phyloP scores from a whole-genome alignment of 495 filamentous ascomycete species.

The Entonaema liquescens region DNA sequence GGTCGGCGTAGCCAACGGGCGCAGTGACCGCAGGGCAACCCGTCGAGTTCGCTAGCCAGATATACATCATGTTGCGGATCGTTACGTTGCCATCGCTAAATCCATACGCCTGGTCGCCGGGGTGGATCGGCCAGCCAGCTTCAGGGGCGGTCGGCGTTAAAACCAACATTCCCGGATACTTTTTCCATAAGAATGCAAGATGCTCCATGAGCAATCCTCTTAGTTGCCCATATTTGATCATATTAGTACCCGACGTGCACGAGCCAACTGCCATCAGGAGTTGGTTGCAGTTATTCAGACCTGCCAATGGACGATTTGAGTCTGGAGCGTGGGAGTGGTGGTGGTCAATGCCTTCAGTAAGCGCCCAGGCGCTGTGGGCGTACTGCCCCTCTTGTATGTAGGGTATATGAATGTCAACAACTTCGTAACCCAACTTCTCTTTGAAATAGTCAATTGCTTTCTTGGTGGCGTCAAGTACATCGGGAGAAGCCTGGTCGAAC shows the following conservation, averaged over 20 bases:
- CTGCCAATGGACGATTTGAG: slow-evolving; percentile 31
- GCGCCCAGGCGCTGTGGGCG: slow-evolving; percentile 83
- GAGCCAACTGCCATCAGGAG: slow-evolving; percentile 71
- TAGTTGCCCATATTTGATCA: slow-evolving; percentile 77
- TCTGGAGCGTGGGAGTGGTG: slow-evolving; percentile 41
- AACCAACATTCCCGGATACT: slow-evolving; percentile 79
- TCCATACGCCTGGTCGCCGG: slow-evolving; percentile 66
- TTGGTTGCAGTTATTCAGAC: slow-evolving; percentile 75
- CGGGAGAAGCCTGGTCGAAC: slow-evolving; percentile 72
- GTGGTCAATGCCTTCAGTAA: slow-evolving; percentile 67
- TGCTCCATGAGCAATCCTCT: slow-evolving; percentile 84
- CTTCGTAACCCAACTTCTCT: slow-evolving; percentile 65
- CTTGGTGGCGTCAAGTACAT: slow-evolving; percentile 68
- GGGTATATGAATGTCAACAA: slow-evolving; percentile 79
- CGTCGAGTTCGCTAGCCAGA: slow-evolving; percentile 84
- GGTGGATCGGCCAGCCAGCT: slow-evolving; percentile 72
- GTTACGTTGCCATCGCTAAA: slow-evolving; percentile 76
- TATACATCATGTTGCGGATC: slow-evolving; percentile 85
- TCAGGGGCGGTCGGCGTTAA: slow-evolving; percentile 81
- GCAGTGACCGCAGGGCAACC: slow-evolving; percentile 82
- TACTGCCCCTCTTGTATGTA: slow-evolving; percentile 76
- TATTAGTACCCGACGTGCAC: slow-evolving; percentile 72
- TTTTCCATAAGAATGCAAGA: slow-evolving; percentile 73
- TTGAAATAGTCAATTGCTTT: slow-evolving; percentile 69
- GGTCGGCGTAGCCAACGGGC: slow-evolving; percentile 76